Evolutionary conservation across 2,329 filamentous ascomycete species (phyloP), one percentile per base, ranked within the genome.

Genomic region (Alternaria tenuissima): DNA sequence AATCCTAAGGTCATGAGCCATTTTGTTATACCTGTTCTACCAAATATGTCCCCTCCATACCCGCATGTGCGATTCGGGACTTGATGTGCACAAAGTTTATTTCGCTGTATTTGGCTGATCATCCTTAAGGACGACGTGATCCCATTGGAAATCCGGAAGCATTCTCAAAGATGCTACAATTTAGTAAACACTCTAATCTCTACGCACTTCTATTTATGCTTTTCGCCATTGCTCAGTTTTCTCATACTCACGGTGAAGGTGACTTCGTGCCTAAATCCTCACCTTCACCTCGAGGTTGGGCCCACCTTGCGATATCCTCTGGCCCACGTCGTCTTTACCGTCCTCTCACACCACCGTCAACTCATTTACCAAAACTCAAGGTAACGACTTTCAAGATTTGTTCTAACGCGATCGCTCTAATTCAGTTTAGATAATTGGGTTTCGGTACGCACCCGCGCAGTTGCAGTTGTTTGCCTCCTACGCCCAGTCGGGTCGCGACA

Each of bases 261-360:
- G 34, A 48, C 4, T 55, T 16, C 20, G 18, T 22, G 20, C 4
- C 16, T 36, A 26, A n/a, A 18, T 28, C 51, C 42, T 59, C 43
- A 55, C 41, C 20, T 57, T 58, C 49, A 58, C 51, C 20, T 34
- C n/a, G 20, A 48, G 20, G 38, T 22, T 18, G 30, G 14, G 22
- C n/a, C 20, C 20, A 14, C 18, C 18, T 51, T n/a, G 18, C 42
- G 20, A 48, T 41, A 12, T 36, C 32, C 36, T 26, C 30, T 34
- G 14, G 16, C 24, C 32, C 38, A 28, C 41, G 14, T 53, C 7
- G 7, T 53, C n/a, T 24, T 6, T 51, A 16, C 6, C 44, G 18
- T 18, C 30, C 20, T 49, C 12, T n/a, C n/a, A 30, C 38, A 30
- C 28, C 20, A 14, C 11, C 46, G 11, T 12, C 18, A 41, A 20